phyloP scores from a whole-genome alignment of 805 yeast genomes.

The Candida tallmaniae region DNA sequence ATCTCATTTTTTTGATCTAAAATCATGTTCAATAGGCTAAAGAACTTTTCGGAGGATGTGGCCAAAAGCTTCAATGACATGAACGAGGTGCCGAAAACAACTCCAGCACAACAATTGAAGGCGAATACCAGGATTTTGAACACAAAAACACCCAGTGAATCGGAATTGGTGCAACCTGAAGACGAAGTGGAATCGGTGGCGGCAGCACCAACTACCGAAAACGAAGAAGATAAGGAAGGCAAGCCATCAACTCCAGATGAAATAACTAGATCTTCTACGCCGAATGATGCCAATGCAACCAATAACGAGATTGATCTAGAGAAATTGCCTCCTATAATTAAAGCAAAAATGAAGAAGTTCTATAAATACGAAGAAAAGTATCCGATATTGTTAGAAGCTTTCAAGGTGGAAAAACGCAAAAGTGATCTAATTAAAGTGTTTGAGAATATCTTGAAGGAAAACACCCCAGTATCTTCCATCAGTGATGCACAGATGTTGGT shows the following conservation, averaged over 20 bases:
- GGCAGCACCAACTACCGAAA: conserved; percentile 10
- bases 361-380: conserved; percentile 87
- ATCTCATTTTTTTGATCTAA: too few relatives aligned
- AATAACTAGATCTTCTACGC: conserved; percentile 1
- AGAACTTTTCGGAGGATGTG: conserved; percentile 42
- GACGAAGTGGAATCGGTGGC: conserved; percentile 23
- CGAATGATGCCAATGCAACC: not conserved
- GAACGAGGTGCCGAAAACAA: conserved; percentile 15
- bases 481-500: conserved; percentile 67
- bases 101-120: conserved; percentile 28
- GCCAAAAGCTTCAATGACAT: conserved; percentile 39
- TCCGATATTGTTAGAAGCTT: conserved; percentile 80
- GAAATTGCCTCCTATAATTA: conserved; percentile 54
- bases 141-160: conserved; percentile 45
- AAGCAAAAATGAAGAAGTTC: conserved; percentile 65
- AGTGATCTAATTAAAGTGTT: conserved; percentile 54
- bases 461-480: conserved; percentile 75
- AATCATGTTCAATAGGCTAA: conserved; percentile 37
- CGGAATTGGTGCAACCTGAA: conserved; percentile 43
- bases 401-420: conserved; percentile 72
- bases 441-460: conserved; percentile 68
- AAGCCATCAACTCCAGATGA: not conserved
- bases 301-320: conserved; percentile 26
- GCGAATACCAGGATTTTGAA: conserved; percentile 29
- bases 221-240: not conserved